Evolutionary conservation across 2,329 filamentous ascomycete species (phyloP).

Genomic region (Stachybotrys chartarum): DNA sequence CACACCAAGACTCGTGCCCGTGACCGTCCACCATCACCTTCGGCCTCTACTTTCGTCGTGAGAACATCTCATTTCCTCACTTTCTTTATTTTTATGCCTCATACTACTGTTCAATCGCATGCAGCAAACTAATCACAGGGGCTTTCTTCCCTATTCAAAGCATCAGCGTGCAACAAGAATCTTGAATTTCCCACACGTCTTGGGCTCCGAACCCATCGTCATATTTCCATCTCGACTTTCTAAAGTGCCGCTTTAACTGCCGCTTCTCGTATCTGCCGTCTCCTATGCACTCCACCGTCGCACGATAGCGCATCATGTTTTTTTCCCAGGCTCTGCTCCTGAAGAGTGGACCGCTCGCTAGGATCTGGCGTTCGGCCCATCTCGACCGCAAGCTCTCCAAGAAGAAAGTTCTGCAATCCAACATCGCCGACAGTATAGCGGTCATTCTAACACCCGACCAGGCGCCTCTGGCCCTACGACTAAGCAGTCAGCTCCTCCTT

Average conservation of each 20-base stretch:
- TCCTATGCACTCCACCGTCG: not conserved
- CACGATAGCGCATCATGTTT: not conserved
- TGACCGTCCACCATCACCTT: too few species aligned
- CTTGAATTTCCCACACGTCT: not conserved
- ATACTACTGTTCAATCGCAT: not conserved
- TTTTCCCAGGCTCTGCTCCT: not conserved
- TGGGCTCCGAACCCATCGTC: not conserved
- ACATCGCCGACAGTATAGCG: conserved; percentile 89
- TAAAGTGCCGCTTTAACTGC: not conserved
- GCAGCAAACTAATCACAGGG: not conserved
- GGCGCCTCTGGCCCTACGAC: conserved; percentile 86
- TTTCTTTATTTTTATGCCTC: not conserved
- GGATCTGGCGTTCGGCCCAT: conserved; percentile 91
- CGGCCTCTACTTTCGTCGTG: not conserved
- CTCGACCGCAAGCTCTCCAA: conserved; percentile 93
- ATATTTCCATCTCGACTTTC: not conserved
- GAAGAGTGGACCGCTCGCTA: not conserved
- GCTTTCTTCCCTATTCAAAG: not conserved
- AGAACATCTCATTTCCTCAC: not conserved
- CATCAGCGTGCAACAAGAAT: not conserved
- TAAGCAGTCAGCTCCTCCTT: conserved; percentile 88
- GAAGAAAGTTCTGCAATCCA: conserved; percentile 88
- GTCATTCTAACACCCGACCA: conserved; percentile 90
- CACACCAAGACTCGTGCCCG: not conserved
- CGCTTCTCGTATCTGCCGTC: not conserved